Evolutionary conservation across 192 early-diverging fungal genomes (phyloP), one percentile per base, ranked within the genome.

Genomic region (Jimgerdemannia flammicorona): DNA sequence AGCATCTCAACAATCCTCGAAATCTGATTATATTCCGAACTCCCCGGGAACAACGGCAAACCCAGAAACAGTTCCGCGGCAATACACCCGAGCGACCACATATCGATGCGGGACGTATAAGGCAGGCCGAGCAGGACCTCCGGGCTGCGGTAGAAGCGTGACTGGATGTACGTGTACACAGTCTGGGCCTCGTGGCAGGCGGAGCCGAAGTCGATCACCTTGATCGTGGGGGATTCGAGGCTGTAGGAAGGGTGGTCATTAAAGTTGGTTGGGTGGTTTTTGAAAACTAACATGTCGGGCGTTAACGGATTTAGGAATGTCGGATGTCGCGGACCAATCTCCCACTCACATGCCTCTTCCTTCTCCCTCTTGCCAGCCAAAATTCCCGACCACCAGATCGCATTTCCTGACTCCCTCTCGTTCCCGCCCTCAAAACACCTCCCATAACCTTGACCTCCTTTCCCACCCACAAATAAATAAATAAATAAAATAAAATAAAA

Each of bases 21-120:
- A 9, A 99, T 77, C 80, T 98, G 97, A 81, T 99, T 97, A 81
- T 98, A 98, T 81, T 99, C 97, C 67, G 94, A 96, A 17, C 91
- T 89, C 29, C 98, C 98, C 0, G 97, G 97, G 78, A 99, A 99
- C 71, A 99, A 81, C 0, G 98, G 98, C 3, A 97, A 83, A 0
- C 98, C 98, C 3, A 98, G 81, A 77, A 93, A 97, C n/a, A 99
- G 84, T 82, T 99, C 98, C 3, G 94, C 95, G 3, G 96, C 95
- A 80, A 99, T 98, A 77, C 98, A 99, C 0, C 98, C 98, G 14
- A 98, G 81, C 39, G 96, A 98, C 98, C 98, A 99, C 91, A 99
- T 97, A 79, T 99, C 98, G 66, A 99, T 99, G 43, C 92, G 88
- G 41, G 91, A 91, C 44, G 94, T 94, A 81, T 98, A 97, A 66